A percentile compares a stretch with the other conserved stretches of the same genome.
These are phyloP conservation scores for Fusarium annulatum DNA, from an alignment of 2,329 filamentous ascomycete genomes.

Conservation along the genomic window DNA sequence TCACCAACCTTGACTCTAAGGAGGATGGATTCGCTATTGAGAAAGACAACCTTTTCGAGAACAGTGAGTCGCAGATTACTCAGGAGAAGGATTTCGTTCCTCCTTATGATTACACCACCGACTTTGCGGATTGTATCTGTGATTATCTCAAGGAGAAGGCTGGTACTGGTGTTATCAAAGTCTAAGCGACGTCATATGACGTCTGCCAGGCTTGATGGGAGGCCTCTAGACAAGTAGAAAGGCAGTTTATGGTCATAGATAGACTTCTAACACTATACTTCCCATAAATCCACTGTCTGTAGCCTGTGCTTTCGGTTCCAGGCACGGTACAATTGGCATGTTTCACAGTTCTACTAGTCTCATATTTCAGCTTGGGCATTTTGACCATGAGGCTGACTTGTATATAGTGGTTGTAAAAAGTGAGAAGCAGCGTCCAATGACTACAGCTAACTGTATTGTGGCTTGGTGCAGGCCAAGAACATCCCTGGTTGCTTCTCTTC, in stretches of 20 bases:
- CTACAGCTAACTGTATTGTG: neutral
- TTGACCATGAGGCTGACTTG: neutral
- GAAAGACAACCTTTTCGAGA: conserved; percentile 58
- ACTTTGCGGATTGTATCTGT: conserved; percentile 38
- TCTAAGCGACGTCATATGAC: neutral
- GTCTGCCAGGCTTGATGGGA: too few species aligned
- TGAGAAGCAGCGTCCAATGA: neutral
- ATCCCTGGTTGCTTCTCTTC: neutral
- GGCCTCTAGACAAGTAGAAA: too few species aligned
- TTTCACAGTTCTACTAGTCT: neutral
- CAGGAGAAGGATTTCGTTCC: conserved; percentile 48
- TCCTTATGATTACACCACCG: conserved; percentile 51
- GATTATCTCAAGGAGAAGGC: conserved; percentile 42
- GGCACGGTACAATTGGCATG: neutral
- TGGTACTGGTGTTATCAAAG: conserved; percentile 28
- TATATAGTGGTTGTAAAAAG: neutral
- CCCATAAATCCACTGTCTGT: too few species aligned
- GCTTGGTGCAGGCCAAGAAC: neutral
- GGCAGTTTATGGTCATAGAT: too few species aligned
- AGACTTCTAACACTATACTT: too few species aligned
- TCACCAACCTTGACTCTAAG: conserved; percentile 57
- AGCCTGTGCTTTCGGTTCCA: too few species aligned
- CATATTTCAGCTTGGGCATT: neutral
- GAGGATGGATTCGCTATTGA: conserved; percentile 57
- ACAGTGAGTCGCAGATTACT: conserved; percentile 49